Evolutionary conservation across 2,329 filamentous ascomycete genomes (phyloP), one percentile per base, ranked within the genome.

Genomic region (Periglandula ipomoeae): DNA sequence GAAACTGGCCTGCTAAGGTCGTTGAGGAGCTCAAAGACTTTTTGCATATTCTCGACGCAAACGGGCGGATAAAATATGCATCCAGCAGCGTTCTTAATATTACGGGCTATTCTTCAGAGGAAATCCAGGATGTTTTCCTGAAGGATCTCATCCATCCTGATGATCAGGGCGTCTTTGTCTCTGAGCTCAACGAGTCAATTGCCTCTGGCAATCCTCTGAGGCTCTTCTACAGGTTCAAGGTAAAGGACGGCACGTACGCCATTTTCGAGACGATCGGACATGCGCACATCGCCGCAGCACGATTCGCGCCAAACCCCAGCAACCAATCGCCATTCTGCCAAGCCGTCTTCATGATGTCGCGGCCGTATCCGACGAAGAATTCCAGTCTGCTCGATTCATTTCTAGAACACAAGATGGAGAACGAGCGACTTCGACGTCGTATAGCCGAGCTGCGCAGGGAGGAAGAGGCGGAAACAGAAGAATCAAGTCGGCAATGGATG

Each of bases 351-450:
- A 87, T 97, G 74, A 91, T 95, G 82, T 83, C 88, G 8, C 79
- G 90, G 19, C 87, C 87, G 1, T 95, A 96, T 64, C 89, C 89
- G 5, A 94, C 87, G 26, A 90, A 87, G 68, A 95, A 91, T 61
- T 84, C 89, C 1, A 80, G 79, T 3, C 74, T 96, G 10, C 74
- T 96, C 19, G 90, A 97, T 67, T 94, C 89, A 0, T 96, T 96
- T 59, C 74, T 97, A 24, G 91, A 97, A 64, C 90, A 96, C 70
- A 96, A 96, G 67, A 91, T 95, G 48, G 91, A 96, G 65, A 95
- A 96, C 59, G 89, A 95, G 69, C 81, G 90, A 4, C 68, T 97
- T 44, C 82, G 81, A 59, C 85, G 88, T 58, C 82, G 88, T 39
- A 95, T 97, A 53, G 82, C 85, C 17, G 89, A 94, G 66, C 72